These are phyloP conservation scores for Termitomyces sp. DNA, from an alignment of 768 basidiomycete species.

Conservation along the genomic window DNA sequence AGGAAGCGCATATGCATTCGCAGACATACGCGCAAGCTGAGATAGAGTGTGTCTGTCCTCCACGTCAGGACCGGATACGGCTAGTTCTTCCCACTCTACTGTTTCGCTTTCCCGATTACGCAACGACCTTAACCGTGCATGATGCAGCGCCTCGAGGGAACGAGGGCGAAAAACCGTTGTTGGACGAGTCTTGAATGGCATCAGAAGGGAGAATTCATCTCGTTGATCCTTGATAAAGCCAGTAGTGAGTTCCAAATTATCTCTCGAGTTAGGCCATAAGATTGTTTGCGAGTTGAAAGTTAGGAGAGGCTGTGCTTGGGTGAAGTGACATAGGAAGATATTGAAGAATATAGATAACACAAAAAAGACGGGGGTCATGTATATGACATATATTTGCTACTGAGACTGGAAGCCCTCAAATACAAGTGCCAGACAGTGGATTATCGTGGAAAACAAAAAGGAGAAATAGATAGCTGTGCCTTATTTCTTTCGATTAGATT, in stretches of 20 bases:
- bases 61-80: slow-evolving; percentile 71
- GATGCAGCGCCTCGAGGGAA: slow-evolving; percentile 43
- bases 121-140: slow-evolving; percentile 48
- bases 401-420: background rate
- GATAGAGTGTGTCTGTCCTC: slow-evolving; percentile 73
- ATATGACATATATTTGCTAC: slow-evolving; percentile 10
- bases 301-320: slow-evolving; percentile 3
- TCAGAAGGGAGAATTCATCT: background rate
- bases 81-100: slow-evolving; percentile 62
- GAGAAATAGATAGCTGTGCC: background rate
- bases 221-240: background rate
- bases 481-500: background rate
- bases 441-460: background rate
- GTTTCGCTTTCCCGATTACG: slow-evolving; percentile 40
- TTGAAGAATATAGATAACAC: background rate
- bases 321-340: background rate
- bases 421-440: background rate
- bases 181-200: slow-evolving; percentile 37
- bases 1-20: slow-evolving; percentile 82
- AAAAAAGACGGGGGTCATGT: slow-evolving; percentile 6
- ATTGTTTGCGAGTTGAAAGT: slow-evolving; percentile 11
- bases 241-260: slow-evolving; percentile 2
- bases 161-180: slow-evolving; percentile 59
- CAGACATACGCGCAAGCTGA: slow-evolving; percentile 83
- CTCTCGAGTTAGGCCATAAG: slow-evolving; percentile 5